Conservation (phyloP, 2,329 filamentous ascomycete genomes). For the Cercospora sesami region DNA sequence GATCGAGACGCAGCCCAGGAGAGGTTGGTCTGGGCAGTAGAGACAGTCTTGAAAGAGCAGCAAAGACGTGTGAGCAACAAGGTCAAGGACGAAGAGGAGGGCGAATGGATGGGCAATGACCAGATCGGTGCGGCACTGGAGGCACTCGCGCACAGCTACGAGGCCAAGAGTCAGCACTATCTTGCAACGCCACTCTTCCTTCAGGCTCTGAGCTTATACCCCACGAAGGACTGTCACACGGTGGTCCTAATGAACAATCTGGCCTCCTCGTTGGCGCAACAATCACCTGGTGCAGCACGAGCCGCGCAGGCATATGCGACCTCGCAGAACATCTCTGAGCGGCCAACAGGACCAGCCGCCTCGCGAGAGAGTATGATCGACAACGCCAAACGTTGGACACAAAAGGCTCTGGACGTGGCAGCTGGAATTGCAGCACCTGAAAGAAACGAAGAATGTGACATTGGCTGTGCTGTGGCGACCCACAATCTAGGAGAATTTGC, state of each 20-base stretch:
- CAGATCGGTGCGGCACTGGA: constrained; percentile 75
- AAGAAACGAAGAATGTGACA: constrained; percentile 76
- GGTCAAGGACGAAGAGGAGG: constrained; percentile 64
- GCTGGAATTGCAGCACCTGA: constrained; percentile 64
- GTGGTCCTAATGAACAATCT: constrained; percentile 86
- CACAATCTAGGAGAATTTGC: constrained; percentile 85
- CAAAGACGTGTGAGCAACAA: constrained; percentile 57
- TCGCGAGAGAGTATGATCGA: constrained; percentile 60
- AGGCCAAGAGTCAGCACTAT: constrained; percentile 70
- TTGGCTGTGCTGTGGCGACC: constrained; percentile 78
- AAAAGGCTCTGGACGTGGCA: constrained; percentile 70
- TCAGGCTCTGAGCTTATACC: constrained; percentile 72
- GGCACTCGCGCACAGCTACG: constrained; percentile 76
- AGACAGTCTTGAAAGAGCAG: constrained; percentile 74
- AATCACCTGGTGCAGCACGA: constrained; percentile 44
- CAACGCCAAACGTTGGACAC: constrained; percentile 74
- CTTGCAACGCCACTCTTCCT: constrained; percentile 84
- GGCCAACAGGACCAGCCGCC: constrained; percentile 50
- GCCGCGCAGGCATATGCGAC: constrained; percentile 36
- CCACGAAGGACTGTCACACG: constrained; percentile 68
- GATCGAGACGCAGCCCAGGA: constrained; percentile 74
- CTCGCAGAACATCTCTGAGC: constrained; percentile 39
- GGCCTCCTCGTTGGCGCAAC: constrained; percentile 70
- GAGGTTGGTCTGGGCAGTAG: constrained; percentile 75
- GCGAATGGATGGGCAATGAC: constrained; percentile 67